Evolutionary conservation across 2,329 filamentous ascomycete genomes (phyloP).

Genomic region (Ceratocystis harringtonii): DNA sequence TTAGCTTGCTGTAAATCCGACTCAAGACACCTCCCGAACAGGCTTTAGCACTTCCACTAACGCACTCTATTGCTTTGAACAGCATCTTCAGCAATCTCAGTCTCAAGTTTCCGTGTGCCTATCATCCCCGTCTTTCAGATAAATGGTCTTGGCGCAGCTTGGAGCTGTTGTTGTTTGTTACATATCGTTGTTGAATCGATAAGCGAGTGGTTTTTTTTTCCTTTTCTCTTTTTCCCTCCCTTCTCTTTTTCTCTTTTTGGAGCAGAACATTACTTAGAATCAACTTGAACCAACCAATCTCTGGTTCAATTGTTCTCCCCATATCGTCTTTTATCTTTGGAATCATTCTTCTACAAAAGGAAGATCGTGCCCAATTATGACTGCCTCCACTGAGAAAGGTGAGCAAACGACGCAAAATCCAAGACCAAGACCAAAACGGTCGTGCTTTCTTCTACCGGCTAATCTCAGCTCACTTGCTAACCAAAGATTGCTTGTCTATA

Average conservation of each 20-base stretch:
- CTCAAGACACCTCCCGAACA: background rate
- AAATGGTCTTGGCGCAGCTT: slow-evolving; percentile 4
- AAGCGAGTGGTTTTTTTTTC: slow-evolving; percentile 15
- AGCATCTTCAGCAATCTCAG: background rate
- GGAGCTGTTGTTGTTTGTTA: slow-evolving; percentile 5
- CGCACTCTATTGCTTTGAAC: background rate
- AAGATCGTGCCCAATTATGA: slow-evolving; percentile 13
- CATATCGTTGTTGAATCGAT: slow-evolving; percentile 8
- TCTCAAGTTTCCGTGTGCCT: background rate
- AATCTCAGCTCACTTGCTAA: slow-evolving; percentile 7
- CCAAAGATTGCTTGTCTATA: background rate
- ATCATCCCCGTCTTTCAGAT: background rate
- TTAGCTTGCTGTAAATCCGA: background rate
- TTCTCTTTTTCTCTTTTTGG: slow-evolving; percentile 10
- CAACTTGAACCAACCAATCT: slow-evolving; percentile 3
- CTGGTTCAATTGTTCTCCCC: background rate
- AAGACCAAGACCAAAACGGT: too few species aligned
- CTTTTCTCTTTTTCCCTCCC: background rate
- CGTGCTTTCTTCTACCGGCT: too few species aligned
- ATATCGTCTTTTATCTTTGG: slow-evolving; percentile 4
- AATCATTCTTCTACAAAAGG: background rate
- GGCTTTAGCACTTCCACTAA: background rate
- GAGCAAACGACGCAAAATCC: background rate
- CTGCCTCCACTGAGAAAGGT: slow-evolving; percentile 12
- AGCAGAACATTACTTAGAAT: background rate